Percentiles rank a stretch among this genome's conserved stretches.
Evolutionary conservation across 1,284 basidiomycete genomes (phyloP).

Genomic region (Heliocybe sulcata): DNA sequence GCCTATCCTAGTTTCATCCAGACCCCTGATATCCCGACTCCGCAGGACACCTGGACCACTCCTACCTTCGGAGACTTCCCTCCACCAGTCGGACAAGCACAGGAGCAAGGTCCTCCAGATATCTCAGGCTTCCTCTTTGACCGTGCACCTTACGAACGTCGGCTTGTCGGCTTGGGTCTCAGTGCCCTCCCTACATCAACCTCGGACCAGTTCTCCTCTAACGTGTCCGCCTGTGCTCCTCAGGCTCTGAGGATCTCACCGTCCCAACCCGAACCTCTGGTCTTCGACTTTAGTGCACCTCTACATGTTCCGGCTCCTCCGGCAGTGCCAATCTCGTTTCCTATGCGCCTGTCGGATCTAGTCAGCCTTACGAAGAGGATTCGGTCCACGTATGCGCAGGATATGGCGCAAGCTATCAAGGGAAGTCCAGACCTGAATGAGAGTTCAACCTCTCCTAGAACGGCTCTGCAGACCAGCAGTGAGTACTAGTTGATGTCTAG

Average conservation of each 20-base stretch:
- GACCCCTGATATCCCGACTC: no score
- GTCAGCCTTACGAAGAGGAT: neutral
- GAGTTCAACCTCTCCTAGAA: no score
- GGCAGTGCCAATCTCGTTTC: neutral
- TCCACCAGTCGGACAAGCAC: no score
- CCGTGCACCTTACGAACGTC: neutral
- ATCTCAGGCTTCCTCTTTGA: neutral
- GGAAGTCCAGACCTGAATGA: neutral
- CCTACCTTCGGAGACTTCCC: no score
- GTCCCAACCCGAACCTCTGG: no score
- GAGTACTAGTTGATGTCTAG: no score
- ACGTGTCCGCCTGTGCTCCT: neutral
- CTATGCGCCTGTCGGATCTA: neutral
- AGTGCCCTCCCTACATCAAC: neutral
- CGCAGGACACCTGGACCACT: no score
- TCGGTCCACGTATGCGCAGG: neutral
- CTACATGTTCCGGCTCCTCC: neutral
- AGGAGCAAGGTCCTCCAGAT: neutral
- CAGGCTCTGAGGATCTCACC: neutral
- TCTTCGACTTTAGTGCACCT: neutral
- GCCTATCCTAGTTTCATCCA: no score
- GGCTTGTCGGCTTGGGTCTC: neutral
- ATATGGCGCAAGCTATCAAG: neutral
- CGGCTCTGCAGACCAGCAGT: no score
- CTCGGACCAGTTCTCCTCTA: neutral